phyloP scores from a whole-genome alignment of 1,284 basidiomycete genomes.

The Apiotrichum sp. region DNA sequence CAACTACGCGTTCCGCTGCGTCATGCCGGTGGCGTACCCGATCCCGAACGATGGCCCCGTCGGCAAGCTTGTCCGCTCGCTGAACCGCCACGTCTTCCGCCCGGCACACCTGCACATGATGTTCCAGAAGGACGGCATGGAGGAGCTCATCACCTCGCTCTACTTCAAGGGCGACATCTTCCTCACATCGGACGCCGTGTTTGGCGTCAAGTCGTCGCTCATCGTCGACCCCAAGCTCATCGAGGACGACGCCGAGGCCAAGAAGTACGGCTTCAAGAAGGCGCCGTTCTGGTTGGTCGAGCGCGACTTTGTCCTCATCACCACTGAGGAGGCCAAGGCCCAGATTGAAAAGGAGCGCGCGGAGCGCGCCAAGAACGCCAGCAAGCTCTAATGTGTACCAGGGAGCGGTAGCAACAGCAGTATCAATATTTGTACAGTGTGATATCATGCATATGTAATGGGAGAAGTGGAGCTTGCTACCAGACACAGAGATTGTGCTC shows the following conservation, averaged over 20 bases:
- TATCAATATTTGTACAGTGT: too few species aligned
- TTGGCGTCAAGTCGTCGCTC: slow-evolving; percentile 21
- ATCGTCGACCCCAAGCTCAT: slow-evolving; percentile 15
- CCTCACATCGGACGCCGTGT: slow-evolving; percentile 21
- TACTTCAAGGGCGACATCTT: slow-evolving; percentile 63
- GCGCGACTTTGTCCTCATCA: slow-evolving; percentile 22
- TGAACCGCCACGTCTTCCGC: slow-evolving; percentile 68
- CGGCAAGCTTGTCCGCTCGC: slow-evolving; percentile 55
- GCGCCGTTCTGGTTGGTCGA: slow-evolving; percentile 11
- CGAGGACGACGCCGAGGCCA: slow-evolving; percentile 13
- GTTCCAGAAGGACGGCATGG: slow-evolving; percentile 61
- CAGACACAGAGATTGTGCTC: too few species aligned
- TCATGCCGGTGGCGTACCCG: slow-evolving; percentile 73
- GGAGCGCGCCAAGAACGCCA: background rate
- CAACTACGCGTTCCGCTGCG: slow-evolving; percentile 63
- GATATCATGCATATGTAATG: too few species aligned
- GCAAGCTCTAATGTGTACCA: too few species aligned
- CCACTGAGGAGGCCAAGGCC: slow-evolving; percentile 14
- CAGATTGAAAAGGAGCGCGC: slow-evolving; percentile 6
- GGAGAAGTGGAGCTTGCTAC: too few species aligned
- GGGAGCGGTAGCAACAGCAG: too few species aligned
- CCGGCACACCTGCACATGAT: slow-evolving; percentile 73
- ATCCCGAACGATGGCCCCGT: slow-evolving; percentile 76
- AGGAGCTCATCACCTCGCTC: slow-evolving; percentile 64
- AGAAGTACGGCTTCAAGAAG: slow-evolving; percentile 18